A percentile compares a stretch with the other conserved stretches of the same genome.
These are phyloP conservation scores for Tilletia walkeri DNA, from an alignment of 1,284 basidiomycete species.

Conservation along the genomic window DNA sequence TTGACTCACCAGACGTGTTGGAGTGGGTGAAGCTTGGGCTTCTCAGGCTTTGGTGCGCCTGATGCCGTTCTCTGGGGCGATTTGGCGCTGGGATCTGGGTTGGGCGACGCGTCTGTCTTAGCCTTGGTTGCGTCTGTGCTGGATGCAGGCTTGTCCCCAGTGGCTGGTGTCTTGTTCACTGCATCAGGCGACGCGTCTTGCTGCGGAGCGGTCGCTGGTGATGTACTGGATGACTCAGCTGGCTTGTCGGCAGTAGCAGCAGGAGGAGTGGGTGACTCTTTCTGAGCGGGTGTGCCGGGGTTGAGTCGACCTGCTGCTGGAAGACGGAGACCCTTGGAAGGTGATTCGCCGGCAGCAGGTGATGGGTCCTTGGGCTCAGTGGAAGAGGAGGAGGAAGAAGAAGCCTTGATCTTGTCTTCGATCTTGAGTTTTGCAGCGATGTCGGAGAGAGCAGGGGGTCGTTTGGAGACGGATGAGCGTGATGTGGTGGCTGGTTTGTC, in stretches of 20 bases:
- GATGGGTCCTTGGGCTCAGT: background rate
- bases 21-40: constrained; percentile 64
- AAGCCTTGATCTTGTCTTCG: constrained; percentile 10
- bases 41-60: constrained; percentile 13
- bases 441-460: constrained; percentile 12
- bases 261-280: background rate
- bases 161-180: too few relatives aligned
- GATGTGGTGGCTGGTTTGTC: background rate
- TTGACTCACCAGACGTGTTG: constrained; percentile 74
- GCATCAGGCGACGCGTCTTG: background rate
- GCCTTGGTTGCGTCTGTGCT: background rate
- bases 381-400: background rate
- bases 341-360: background rate
- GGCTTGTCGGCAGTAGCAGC: background rate
- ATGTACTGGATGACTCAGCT: background rate
- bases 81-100: constrained; percentile 2
- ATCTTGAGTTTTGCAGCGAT: constrained; percentile 18
- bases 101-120: background rate
- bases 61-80: background rate
- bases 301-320: constrained; percentile 12
- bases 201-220: background rate
- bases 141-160: background rate
- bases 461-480: background rate
- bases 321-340: background rate
- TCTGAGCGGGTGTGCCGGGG: background rate